Evolutionary conservation across 108 stramenopile species (phyloP).

Genomic region (Discostella stelligeroides): DNA sequence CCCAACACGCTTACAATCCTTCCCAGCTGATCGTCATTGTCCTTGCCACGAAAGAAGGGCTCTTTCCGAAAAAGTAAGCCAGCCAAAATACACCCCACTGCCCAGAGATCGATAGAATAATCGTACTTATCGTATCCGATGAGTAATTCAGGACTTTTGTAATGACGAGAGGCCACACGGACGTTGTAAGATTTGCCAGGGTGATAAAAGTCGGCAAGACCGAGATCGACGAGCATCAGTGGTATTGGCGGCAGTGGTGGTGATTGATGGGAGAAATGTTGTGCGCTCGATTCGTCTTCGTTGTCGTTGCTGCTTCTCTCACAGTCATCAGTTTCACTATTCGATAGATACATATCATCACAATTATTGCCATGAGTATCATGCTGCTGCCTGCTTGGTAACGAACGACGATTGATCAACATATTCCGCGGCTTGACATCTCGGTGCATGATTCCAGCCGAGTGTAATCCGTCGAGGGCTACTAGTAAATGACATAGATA

Average conservation of each 20-base stretch:
- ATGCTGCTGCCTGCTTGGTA: background rate
- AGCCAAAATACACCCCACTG: slow-evolving; percentile 85
- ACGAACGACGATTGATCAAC: slow-evolving; percentile 65
- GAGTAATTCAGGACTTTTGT: slow-evolving; percentile 92
- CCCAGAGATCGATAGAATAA: slow-evolving; percentile 87
- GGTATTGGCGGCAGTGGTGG: slow-evolving; percentile 37
- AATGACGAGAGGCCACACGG: slow-evolving; percentile 89
- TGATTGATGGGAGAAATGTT: no score
- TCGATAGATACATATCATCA: background rate
- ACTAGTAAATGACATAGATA: slow-evolving; percentile 88
- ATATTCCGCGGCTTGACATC: slow-evolving; percentile 96
- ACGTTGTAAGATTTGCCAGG: slow-evolving; percentile 88
- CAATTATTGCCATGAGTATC: background rate
- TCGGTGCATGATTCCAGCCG: slow-evolving; percentile 90
- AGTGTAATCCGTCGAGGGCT: slow-evolving; percentile 84
- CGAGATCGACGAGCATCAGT: slow-evolving; percentile 90
- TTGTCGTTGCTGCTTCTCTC: no score
- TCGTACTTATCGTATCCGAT: slow-evolving; percentile 80
- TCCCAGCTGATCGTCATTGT: slow-evolving; percentile 85
- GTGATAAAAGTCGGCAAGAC: slow-evolving; percentile 91
- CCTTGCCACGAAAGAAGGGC: slow-evolving; percentile 84
- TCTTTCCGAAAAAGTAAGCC: slow-evolving; percentile 77
- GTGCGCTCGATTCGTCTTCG: no score
- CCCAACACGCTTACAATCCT: slow-evolving; percentile 81
- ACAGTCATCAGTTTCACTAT: no score